Percentiles rank a stretch among this genome's conserved stretches.
Conservation (phyloP, 2,329 filamentous ascomycete genomes). For the Parafenestella ontariensis region DNA sequence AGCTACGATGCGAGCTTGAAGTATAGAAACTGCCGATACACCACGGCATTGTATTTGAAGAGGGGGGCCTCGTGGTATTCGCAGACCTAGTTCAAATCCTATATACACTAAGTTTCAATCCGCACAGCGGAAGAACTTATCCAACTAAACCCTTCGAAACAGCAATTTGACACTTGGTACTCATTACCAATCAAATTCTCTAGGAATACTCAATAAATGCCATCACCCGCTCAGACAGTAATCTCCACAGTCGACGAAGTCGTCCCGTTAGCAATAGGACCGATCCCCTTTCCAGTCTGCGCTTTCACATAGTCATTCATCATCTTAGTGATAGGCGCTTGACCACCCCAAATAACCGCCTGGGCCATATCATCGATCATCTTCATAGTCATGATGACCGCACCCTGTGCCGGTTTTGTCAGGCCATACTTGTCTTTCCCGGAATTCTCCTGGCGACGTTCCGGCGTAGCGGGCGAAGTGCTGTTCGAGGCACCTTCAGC, state of each 20-base stretch:
- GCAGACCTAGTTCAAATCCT: background rate
- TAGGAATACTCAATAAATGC: background rate
- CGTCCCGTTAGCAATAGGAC: conserved; percentile 8
- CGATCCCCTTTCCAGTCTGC: conserved; percentile 27
- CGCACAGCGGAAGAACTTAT: background rate
- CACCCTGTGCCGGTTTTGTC: conserved; percentile 29
- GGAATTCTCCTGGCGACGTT: conserved; percentile 22
- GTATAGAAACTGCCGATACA: background rate
- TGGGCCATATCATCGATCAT: conserved; percentile 43
- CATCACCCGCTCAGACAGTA: background rate
- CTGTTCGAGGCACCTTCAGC: conserved; percentile 16
- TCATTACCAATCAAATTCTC: no score
- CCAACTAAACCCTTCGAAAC: background rate
- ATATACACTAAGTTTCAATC: background rate
- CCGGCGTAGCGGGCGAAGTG: conserved; percentile 25
- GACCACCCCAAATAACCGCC: conserved; percentile 34
- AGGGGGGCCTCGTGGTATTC: background rate
- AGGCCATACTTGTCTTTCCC: conserved; percentile 29
- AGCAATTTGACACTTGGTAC: no score
- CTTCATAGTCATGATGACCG: conserved; percentile 44
- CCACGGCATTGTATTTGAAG: background rate
- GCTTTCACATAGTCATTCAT: conserved; percentile 44
- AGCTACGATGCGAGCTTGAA: background rate
- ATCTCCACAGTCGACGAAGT: conserved; percentile 1
- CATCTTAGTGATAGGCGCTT: conserved; percentile 43